Base-by-base conservation (phyloP, 257 asterid species). In the Galeopsis tetrahit region DNA sequence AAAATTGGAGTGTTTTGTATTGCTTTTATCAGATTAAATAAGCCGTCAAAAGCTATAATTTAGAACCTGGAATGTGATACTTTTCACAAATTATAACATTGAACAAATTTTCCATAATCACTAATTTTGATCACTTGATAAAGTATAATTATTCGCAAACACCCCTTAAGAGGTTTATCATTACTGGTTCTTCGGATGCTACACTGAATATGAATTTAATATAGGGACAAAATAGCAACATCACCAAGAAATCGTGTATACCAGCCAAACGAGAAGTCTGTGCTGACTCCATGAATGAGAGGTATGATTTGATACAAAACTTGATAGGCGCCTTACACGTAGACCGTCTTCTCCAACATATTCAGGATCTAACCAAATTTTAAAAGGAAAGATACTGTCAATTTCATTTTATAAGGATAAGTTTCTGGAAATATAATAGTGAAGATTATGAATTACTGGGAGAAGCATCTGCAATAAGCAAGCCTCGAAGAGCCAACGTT, bases 231-330 rank as follows among this genome's bases (percentile, higher is more conserved):
- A 1, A 36, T 13, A 51, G 35, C 5, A 46, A 46, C 71, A 51
- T 63, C 48, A 51, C 46, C 40, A 36, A 21, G 61, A 21, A 38
- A 63, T 4, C 43, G 21, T 48, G 71, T 9, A 59, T 83, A 94
- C 98, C 96, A 94, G 95, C 98, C 98, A 94, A 83, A 91, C 96
- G 65, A 94, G 90, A 81, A 82, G 69, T 74, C 82, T 73, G 73
- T 89, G 89, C 59, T 81, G 90, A 81, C 97, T 94, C 98, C 97
- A 94, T n/a, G 97, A 88, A 68, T 91, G 97, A 76, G 98, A 84
- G 68, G 96, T 84, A 48, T 82, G 97, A 72, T 89, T 76, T 72
- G 74, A 61, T 34, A 92, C 66, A 63, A 94, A 94, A 74, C 87
- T 84, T n/a, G 96, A 75, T 55, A 89, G 52, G 46, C 93, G 95